Evolutionary conservation across 371 early-diverging fungal species (phyloP), one percentile per base, ranked within the genome.

Genomic region (Mortierella sp.): DNA sequence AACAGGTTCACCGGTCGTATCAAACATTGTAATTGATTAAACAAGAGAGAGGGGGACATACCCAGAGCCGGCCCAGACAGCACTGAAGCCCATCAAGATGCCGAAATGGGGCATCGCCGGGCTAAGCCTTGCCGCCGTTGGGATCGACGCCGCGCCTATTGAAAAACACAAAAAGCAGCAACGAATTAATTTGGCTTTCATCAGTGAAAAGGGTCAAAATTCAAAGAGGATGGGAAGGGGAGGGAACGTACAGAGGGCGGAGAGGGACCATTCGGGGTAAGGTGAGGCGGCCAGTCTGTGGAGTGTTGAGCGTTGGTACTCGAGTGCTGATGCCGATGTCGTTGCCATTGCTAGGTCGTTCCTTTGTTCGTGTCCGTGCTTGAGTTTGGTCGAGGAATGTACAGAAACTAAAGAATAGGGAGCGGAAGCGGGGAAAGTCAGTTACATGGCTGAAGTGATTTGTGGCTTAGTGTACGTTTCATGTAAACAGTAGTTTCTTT

Each of bases 211-310:
- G 32, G 32, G 48, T 7, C 44, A 44, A 11, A 44, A 35, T 35
- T 35, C 35, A 35, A 35, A 32, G 2, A 2, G 32, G 32, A 3
- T 54, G 29, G 14, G 16, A 7, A 48, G n/a, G 7, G 44, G 5
- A 6, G 32, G 16, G 24, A 6, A 11, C 68, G 71, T 82, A 85
- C 86, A 79, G 24, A 85, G 79, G 11, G 82, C 82, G 0, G 86
- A 78, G 44, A 85, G 79, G 46, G 82, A 74, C 86, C 86, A 85
- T 73, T 85, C 86, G 4, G 86, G 86, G 48, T 75, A 81, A 1
- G 86, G 86, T 0, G 78, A 78, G 0, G 79, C 65, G 10, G 86
- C 86, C 21, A 85, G 72, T 44, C 54, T 74, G 76, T 81, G 70
- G 43, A 85, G 76, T 18, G 79, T 44, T 5, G 86, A 81, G 70